Percentiles rank a stretch among this genome's conserved stretches.
These are phyloP conservation scores for Coelastrella sp. DNA, from an alignment of 139 green algal species.

Conservation along the genomic window DNA sequence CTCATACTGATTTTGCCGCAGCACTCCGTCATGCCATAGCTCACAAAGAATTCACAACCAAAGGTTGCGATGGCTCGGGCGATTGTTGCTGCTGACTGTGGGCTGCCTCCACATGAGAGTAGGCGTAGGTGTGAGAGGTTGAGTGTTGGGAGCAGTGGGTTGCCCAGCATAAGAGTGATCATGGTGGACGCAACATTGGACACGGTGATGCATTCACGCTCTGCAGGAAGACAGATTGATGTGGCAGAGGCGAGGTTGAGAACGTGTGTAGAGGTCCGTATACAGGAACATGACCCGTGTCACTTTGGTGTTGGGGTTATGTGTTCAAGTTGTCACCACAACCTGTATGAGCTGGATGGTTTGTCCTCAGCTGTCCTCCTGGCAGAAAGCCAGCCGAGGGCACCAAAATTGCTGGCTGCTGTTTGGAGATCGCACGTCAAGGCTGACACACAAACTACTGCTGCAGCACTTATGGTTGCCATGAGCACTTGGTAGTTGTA, in stretches of 20 bases:
- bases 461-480: too few relatives aligned
- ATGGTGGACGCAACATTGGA: slow-evolving; percentile 93
- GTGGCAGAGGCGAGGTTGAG: background rate
- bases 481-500: too few relatives aligned
- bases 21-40: slow-evolving; percentile 97
- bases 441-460: too few relatives aligned
- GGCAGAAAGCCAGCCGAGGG: too few relatives aligned
- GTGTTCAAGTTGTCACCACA: too few relatives aligned
- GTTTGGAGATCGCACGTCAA: too few relatives aligned
- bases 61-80: slow-evolving; percentile 69
- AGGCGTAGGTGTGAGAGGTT: slow-evolving; percentile 86
- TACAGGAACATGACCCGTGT: too few relatives aligned
- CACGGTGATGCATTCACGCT: slow-evolving; percentile 84
- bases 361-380: too few relatives aligned
- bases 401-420: too few relatives aligned
- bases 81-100: slow-evolving; percentile 77
- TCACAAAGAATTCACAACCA: slow-evolving; percentile 90
- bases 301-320: too few relatives aligned
- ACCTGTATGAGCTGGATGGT: too few relatives aligned
- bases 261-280: background rate
- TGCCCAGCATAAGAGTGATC: slow-evolving; percentile 86
- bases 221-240: slow-evolving; percentile 54
- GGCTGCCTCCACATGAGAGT: slow-evolving; percentile 87
- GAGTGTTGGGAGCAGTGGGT: slow-evolving; percentile 71
- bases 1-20: slow-evolving; percentile 97